phyloP scores from a whole-genome alignment of 441 rosid species.

The Theobroma grandiflorum region DNA sequence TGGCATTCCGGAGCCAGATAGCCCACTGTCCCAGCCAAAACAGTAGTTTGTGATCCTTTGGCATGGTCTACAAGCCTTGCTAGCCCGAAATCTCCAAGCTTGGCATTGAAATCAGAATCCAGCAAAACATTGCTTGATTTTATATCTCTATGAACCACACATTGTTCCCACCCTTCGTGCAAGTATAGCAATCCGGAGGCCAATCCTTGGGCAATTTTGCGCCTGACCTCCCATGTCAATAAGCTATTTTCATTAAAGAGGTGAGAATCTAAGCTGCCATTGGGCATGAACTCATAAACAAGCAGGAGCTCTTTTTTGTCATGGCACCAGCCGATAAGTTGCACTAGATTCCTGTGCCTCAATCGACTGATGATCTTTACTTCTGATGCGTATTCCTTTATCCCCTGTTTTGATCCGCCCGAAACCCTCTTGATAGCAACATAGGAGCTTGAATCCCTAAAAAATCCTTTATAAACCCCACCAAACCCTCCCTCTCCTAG shows the following conservation, averaged over 20 bases:
- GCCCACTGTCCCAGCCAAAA: conserved; percentile 39
- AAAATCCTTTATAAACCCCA: conserved; percentile 50
- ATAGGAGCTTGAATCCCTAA: conserved; percentile 35
- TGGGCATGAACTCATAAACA: conserved; percentile 31
- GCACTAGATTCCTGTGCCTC: conserved; percentile 65
- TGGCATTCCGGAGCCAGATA: conserved; percentile 40
- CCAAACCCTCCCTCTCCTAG: conserved; percentile 61
- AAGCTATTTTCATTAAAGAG: conserved; percentile 13
- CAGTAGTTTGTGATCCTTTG: conserved; percentile 22
- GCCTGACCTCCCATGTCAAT: conserved; percentile 30
- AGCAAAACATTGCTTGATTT: conserved; percentile 44
- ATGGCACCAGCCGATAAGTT: conserved; percentile 71
- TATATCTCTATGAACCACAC: conserved; percentile 36
- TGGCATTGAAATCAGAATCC: conserved; percentile 39
- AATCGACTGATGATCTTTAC: conserved; percentile 63
- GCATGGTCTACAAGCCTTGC: conserved; percentile 40
- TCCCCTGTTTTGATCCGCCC: conserved; percentile 59
- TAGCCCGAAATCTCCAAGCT: conserved; percentile 35
- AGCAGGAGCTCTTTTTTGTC: conserved; percentile 34
- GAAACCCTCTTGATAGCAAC: conserved; percentile 64
- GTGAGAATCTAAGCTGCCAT: conserved; percentile 30
- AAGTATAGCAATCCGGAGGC: conserved; percentile 23
- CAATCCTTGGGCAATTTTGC: conserved; percentile 23
- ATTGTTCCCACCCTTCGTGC: conserved; percentile 25
- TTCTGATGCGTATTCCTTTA: conserved; percentile 62